Evolutionary conservation across 1,139 yeast species (phyloP).

Genomic region (Geotrichum restrictum): DNA sequence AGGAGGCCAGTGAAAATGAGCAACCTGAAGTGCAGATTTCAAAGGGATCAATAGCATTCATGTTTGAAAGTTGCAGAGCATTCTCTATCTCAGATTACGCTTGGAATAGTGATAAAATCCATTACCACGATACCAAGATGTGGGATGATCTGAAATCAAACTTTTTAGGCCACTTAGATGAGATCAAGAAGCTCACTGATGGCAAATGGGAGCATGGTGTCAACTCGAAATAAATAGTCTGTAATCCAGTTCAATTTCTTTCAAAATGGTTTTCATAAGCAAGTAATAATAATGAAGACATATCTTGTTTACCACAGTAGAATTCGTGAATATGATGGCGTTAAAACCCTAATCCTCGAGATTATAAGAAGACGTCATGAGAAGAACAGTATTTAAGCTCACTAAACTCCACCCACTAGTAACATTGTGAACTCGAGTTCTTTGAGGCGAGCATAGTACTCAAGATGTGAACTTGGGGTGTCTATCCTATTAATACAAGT

Average conservation of each 20-base stretch:
- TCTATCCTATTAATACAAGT: too few relatives aligned
- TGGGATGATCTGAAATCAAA: slow-evolving; percentile 13
- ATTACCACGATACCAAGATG: slow-evolving; percentile 1
- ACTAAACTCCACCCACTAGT: too few relatives aligned
- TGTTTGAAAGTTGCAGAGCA: slow-evolving; percentile 32
- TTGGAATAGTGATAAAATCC: slow-evolving; percentile 9
- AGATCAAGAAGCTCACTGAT: slow-evolving; percentile 12
- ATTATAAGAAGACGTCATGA: too few relatives aligned
- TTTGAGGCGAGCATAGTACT: too few relatives aligned
- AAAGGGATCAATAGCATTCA: slow-evolving; percentile 33
- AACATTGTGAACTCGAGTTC: too few relatives aligned
- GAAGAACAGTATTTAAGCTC: too few relatives aligned
- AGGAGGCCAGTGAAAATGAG: slow-evolving; percentile 26
- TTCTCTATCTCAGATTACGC: slow-evolving; percentile 30
- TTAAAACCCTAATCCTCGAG: too few relatives aligned
- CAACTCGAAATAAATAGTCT: not conserved
- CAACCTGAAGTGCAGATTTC: not conserved
- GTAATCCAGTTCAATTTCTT: not conserved
- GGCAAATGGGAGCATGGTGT: slow-evolving; percentile 18
- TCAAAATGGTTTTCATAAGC: not conserved
- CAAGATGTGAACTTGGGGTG: too few relatives aligned
- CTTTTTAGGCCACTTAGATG: slow-evolving; percentile 13
- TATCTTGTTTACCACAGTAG: too few relatives aligned
- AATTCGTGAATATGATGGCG: too few relatives aligned
- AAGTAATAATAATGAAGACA: too few relatives aligned